Percentiles rank a stretch among this genome's conserved stretches.
Evolutionary conservation across 2,329 filamentous ascomycete genomes (phyloP).

Genomic region (Aspergillus ruber): DNA sequence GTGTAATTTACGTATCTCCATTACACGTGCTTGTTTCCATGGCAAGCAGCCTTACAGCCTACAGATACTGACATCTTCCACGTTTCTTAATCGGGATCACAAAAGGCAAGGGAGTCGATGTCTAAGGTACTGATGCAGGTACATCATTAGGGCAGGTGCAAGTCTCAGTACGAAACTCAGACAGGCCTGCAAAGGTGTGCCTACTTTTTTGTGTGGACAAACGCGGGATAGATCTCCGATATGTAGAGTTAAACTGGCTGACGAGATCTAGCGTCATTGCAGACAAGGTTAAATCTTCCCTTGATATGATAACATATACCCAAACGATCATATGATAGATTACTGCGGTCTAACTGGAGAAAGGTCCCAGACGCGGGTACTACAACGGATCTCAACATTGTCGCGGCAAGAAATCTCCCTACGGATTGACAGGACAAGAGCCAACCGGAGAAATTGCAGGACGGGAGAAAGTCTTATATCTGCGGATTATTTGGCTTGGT

Average conservation of each 20-base stretch:
- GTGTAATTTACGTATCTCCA: not conserved
- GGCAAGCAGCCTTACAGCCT: not conserved
- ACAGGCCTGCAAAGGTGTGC: not conserved
- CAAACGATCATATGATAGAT: too few relatives aligned
- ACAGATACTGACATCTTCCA: not conserved
- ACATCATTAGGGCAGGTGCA: not conserved
- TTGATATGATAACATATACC: too few relatives aligned
- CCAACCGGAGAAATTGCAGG: too few relatives aligned
- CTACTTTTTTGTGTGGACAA: not conserved
- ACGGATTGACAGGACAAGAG: too few relatives aligned
- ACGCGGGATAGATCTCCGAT: not conserved
- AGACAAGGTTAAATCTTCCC: too few relatives aligned
- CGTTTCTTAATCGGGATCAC: not conserved
- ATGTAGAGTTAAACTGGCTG: not conserved
- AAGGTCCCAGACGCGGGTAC: not conserved
- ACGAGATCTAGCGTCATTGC: too few relatives aligned
- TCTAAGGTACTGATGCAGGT: not conserved
- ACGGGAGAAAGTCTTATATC: not conserved
- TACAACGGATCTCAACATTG: not conserved
- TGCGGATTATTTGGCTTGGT: too few relatives aligned
- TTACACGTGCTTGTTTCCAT: conserved; percentile 1
- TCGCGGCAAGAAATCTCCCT: too few relatives aligned
- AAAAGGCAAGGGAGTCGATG: not conserved
- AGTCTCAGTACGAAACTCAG: not conserved
- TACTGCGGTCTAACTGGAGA: not conserved